Evolutionary conservation across 257 asterid species (phyloP), one percentile per base, ranked within the genome.

Genomic region (Nicotiana attenuata): DNA sequence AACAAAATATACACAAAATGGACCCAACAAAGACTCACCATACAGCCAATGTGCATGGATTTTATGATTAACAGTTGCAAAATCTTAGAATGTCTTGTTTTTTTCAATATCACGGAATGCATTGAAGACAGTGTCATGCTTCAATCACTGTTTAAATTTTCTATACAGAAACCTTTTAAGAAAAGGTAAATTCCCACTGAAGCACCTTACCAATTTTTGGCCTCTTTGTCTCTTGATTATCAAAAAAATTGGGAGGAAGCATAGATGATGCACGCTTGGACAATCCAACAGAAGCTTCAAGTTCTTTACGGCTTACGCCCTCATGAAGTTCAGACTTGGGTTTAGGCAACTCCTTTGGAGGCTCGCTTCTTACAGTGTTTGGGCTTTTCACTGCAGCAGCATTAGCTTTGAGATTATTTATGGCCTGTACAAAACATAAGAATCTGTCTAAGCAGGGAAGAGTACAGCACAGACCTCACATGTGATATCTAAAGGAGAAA

Each of bases 211-310:
- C 99, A 60, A 5, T 85, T 88, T 91, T 94, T 82, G 86, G 97
- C 88, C 82, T 96, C 89, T 94, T 96, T 22, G 89, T 6, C 65
- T 88, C 97, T 8, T 61, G 89, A 83, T 87, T 87, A 88, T 96
- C 97, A 80, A 92, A 93, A 82, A 93, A 95, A 80, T 90, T 90
- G 16, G 96, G 87, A 86, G 97, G 99, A 66, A 92, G 94, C 28
- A 80, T 81, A 84, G 97, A 89, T 31, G 98, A 71, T 28, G 85
- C 64, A 81, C 76, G 73, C 80, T 83, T 84, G 66, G 89, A 86
- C 81, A 90, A 71, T 82, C 85, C 82, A 78, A 69, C 80, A 33
- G 93, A 85, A 83, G 88, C 83, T 84, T 89, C 93, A 64, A 86
- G 81, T 82, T 88, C 90, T 61, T 78, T 61, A n/a, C 57, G 82